Conservation (phyloP, 257 asterid species). For the Fraxinus cuspidata region DNA sequence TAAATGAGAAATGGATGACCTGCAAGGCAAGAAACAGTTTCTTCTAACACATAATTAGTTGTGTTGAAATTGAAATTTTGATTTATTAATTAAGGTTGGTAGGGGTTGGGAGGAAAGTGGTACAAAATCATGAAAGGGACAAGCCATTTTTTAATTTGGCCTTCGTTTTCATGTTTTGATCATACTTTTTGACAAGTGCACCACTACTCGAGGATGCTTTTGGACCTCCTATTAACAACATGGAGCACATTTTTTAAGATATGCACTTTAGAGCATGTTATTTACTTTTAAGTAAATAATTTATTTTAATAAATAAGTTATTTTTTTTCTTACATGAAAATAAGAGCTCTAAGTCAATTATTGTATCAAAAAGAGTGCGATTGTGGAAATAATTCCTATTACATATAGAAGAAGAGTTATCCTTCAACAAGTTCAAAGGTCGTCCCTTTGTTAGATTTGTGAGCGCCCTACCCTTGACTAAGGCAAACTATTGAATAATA, state of each 20-base stretch:
- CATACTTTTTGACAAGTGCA: background rate
- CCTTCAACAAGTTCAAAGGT: too few relatives aligned
- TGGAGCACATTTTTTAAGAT: background rate
- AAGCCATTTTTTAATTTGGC: background rate
- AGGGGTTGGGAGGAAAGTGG: too few relatives aligned
- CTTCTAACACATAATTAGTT: background rate
- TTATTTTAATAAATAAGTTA: background rate
- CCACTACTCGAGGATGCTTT: background rate
- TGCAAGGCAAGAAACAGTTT: conserved; percentile 19
- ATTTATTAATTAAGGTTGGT: background rate
- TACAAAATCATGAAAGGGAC: background rate
- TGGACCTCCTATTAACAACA: background rate
- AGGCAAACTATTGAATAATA: too few relatives aligned
- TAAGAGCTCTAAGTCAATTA: background rate
- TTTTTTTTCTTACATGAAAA: background rate
- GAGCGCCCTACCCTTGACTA: too few relatives aligned
- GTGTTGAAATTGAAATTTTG: background rate
- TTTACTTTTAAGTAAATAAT: background rate
- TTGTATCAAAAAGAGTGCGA: too few relatives aligned
- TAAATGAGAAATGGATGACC: conserved; percentile 10
- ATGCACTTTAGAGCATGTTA: background rate
- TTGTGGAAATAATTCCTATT: too few relatives aligned
- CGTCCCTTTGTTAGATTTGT: too few relatives aligned
- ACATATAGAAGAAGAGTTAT: too few relatives aligned
- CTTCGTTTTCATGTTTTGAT: background rate